Conservation (phyloP, 2,329 filamentous ascomycete genomes). For the Sphaerostilbella broomeana region DNA sequence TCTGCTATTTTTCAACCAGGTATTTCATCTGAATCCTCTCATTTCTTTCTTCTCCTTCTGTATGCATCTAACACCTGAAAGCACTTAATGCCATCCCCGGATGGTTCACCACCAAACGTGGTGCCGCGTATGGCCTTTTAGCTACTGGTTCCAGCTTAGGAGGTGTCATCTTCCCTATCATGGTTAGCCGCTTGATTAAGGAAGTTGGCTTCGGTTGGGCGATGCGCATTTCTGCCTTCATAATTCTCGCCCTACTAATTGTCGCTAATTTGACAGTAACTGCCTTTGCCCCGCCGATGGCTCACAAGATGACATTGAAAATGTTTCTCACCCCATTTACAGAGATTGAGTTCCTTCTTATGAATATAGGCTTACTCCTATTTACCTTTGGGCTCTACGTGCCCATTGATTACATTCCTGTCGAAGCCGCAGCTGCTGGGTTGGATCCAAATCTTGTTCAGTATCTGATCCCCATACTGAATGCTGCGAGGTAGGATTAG, state of each 20-base stretch:
- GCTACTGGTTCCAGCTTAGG: conserved; percentile 32
- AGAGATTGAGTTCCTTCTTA: conserved; percentile 23
- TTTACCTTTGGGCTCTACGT: conserved; percentile 29
- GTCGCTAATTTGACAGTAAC: conserved; percentile 30
- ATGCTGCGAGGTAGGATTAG: conserved; percentile 16
- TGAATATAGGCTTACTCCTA: conserved; percentile 23
- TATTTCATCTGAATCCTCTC: conserved; percentile 7
- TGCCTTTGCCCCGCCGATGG: conserved; percentile 21
- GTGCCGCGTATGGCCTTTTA: conserved; percentile 30
- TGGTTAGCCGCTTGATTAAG: conserved; percentile 30
- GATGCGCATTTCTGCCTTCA: conserved; percentile 32
- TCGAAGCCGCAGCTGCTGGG: conserved; percentile 18
- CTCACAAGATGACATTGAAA: conserved; percentile 22
- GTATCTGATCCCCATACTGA: conserved; percentile 22
- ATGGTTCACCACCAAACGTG: conserved; percentile 30
- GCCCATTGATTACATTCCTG: conserved; percentile 25
- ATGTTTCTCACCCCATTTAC: conserved; percentile 27
- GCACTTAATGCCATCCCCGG: conserved; percentile 26
- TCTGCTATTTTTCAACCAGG: conserved; percentile 29
- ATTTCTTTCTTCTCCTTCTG: neutral
- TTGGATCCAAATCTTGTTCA: conserved; percentile 15
- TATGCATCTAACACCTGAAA: neutral
- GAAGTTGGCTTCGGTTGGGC: conserved; percentile 34
- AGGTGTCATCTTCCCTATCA: conserved; percentile 36
- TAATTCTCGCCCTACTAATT: conserved; percentile 29